Evolutionary conservation across 2,329 filamentous ascomycete species (phyloP).

Genomic region (Ceratocystis diversiconidia): DNA sequence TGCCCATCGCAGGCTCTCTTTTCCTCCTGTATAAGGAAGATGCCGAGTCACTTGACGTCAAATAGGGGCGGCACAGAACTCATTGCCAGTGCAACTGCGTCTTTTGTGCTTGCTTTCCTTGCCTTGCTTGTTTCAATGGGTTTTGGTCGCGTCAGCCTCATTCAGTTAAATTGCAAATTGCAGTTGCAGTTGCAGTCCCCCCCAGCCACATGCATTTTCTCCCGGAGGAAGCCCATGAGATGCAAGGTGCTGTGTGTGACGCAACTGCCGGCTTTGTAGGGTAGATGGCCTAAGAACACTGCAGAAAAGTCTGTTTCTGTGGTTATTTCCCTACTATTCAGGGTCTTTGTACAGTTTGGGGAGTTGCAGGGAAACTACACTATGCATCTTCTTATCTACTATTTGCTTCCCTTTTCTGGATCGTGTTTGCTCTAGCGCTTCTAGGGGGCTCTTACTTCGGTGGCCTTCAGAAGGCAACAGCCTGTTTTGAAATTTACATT

Average conservation of each 20-base stretch:
- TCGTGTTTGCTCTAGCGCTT: background rate
- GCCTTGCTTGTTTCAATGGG: background rate
- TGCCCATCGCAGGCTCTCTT: too few species aligned
- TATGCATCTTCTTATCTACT: background rate
- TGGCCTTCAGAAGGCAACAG: background rate
- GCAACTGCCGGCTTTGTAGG: background rate
- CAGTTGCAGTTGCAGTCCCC: background rate
- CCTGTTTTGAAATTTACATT: background rate
- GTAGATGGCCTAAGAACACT: background rate
- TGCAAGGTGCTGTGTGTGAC: background rate
- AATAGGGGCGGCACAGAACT: too few species aligned
- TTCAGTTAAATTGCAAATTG: conserved; percentile 1
- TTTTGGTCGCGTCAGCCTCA: background rate
- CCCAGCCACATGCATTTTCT: background rate
- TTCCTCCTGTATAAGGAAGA: too few species aligned
- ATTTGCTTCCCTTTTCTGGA: background rate
- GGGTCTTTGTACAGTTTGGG: background rate
- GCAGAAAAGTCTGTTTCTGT: background rate
- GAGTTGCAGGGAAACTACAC: conserved; percentile 1
- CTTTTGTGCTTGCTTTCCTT: too few species aligned
- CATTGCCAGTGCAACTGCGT: too few species aligned
- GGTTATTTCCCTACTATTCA: background rate
- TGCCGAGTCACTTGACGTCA: too few species aligned
- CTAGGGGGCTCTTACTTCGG: background rate
- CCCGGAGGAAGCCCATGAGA: background rate